A percentile compares a stretch with the other conserved stretches of the same genome.
Evolutionary conservation across 176 grass and related monocot genomes (phyloP).

Genomic region (Tillandsia leiboldiana): DNA sequence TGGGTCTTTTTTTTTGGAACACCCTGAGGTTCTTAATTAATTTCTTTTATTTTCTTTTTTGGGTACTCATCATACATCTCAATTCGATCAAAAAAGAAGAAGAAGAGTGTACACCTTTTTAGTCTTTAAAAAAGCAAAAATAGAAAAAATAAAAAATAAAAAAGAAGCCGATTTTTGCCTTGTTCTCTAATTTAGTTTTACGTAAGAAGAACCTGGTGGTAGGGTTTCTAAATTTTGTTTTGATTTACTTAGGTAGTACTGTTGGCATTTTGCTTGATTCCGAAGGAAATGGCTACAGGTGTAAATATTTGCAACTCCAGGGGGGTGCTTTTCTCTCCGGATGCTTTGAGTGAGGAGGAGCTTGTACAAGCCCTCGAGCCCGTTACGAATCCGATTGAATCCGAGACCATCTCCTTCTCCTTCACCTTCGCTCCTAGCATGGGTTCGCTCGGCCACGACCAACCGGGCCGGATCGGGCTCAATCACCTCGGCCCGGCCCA

Average conservation of each 20-base stretch:
- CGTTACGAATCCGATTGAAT: slow-evolving; percentile 10
- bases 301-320: slow-evolving; percentile 28
- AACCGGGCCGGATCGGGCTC: slow-evolving; percentile 7
- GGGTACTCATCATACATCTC: neutral
- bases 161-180: neutral
- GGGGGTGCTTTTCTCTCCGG: slow-evolving; percentile 11
- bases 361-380: slow-evolving; percentile 36
- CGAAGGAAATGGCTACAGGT: slow-evolving; percentile 43
- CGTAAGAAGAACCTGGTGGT: slow-evolving; percentile 4
- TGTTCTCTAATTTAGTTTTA: neutral
- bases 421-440: slow-evolving; percentile 14
- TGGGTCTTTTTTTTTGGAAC: slow-evolving; percentile 3
- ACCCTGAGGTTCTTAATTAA: neutral
- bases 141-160: too few relatives aligned
- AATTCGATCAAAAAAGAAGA: neutral
- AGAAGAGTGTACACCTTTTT: neutral
- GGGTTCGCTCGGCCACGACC: neutral
- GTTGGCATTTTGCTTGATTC: slow-evolving; percentile 21
- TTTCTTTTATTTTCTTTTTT: neutral
- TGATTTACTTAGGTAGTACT: too few relatives aligned
- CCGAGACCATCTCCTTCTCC: neutral
- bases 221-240: too few relatives aligned
- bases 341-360: slow-evolving; percentile 24
- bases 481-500: slow-evolving; percentile 23
- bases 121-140: neutral